Percentiles rank a stretch among this genome's conserved stretches.
Conservation (phyloP, 2,329 filamentous ascomycete species). For the Alternaria sp. region DNA sequence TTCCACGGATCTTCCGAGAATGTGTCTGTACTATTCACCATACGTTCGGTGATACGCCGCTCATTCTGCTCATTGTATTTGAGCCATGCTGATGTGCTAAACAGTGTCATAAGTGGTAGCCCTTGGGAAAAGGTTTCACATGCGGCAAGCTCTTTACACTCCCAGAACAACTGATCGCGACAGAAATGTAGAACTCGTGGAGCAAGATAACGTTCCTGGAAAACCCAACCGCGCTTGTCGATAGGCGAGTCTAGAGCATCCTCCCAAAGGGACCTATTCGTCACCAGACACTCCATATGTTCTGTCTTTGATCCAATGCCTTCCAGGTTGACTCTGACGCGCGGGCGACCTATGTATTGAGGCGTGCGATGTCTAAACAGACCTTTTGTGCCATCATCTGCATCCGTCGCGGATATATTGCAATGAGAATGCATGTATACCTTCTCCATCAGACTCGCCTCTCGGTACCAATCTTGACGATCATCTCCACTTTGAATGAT, state of each 20-base stretch:
- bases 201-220: background rate
- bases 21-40: too few relatives aligned
- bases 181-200: background rate
- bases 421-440: conserved; percentile 15
- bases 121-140: background rate
- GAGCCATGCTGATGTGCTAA: too few relatives aligned
- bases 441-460: conserved; percentile 16
- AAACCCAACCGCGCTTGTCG: background rate
- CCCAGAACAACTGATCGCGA: background rate
- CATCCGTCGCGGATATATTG: conserved; percentile 16
- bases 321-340: background rate
- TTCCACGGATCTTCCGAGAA: too few relatives aligned
- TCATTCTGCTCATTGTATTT: too few relatives aligned
- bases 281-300: background rate
- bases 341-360: background rate
- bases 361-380: conserved; percentile 10
- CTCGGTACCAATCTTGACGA: conserved; percentile 8
- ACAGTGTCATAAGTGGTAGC: too few relatives aligned
- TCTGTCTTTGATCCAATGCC: too few relatives aligned
- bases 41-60: too few relatives aligned
- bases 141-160: background rate
- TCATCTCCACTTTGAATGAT: conserved; percentile 7
- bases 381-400: conserved; percentile 7
- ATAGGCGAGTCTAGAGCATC: too few relatives aligned
- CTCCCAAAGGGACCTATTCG: too few relatives aligned